Evolutionary conservation across 2,329 filamentous ascomycete species (phyloP).

Genomic region (Aspergillus sp.): DNA sequence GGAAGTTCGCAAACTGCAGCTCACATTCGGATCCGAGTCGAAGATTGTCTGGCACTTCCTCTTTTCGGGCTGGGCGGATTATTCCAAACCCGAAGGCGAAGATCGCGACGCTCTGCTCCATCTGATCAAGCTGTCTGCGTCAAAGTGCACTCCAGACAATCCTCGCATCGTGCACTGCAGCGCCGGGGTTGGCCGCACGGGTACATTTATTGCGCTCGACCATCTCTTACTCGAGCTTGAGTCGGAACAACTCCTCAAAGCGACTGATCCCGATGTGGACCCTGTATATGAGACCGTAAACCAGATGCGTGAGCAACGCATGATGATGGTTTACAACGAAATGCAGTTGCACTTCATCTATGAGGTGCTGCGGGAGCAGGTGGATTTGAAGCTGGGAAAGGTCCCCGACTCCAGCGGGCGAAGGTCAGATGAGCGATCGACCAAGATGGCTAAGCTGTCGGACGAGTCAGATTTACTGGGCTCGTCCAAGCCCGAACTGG

Average conservation of each 20-base stretch:
- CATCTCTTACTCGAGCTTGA: conserved; percentile 81
- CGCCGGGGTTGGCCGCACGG: conserved; percentile 88
- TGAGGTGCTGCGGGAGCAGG: conserved; percentile 68
- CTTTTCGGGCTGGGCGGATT: conserved; percentile 88
- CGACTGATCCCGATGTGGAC: conserved; percentile 54
- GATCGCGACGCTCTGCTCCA: conserved; percentile 51
- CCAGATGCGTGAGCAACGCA: conserved; percentile 76
- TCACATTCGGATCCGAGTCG: conserved; percentile 50
- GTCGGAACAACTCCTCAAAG: conserved; percentile 62
- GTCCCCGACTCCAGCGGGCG: conserved; percentile 15
- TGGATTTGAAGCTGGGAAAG: conserved; percentile 33
- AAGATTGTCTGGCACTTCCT: conserved; percentile 78
- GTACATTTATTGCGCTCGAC: conserved; percentile 95
- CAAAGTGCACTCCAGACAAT: conserved; percentile 52
- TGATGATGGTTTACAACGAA: conserved; percentile 93
- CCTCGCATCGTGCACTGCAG: conserved; percentile 84
- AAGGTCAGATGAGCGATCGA: conserved; percentile 28
- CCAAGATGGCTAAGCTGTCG: conserved; percentile 35
- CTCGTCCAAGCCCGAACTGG: conserved; percentile 36
- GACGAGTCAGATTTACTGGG: conserved; percentile 27
- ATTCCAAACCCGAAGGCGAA: conserved; percentile 67
- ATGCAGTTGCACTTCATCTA: conserved; percentile 85
- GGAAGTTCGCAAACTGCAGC: conserved; percentile 70
- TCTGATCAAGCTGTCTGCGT: conserved; percentile 48
- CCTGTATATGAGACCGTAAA: conserved; percentile 78